Percentiles rank a stretch among this genome's conserved stretches.
Conservation (phyloP, 345 rosid species). For the Citrus medica region DNA sequence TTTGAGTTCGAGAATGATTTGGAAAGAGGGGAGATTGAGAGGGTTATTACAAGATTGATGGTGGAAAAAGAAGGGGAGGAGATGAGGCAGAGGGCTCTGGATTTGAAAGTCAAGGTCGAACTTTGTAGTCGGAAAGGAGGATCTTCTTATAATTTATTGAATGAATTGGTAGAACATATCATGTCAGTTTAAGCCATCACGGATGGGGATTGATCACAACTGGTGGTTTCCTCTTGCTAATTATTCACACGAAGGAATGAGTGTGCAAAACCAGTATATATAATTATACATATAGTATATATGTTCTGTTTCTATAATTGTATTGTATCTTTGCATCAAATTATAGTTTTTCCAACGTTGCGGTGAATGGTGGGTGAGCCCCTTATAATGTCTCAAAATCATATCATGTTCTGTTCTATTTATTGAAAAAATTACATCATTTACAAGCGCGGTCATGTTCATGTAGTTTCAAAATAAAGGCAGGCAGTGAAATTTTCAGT, state of each 20-base stretch:
- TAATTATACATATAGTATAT: no score
- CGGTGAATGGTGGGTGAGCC: no score
- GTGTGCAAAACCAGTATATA: no score
- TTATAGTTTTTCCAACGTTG: background rate
- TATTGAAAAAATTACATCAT: no score
- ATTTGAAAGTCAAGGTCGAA: conserved; percentile 14
- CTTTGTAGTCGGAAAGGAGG: conserved; percentile 3
- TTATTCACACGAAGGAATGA: no score
- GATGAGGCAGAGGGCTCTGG: conserved; percentile 5
- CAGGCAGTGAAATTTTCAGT: no score
- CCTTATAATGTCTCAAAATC: no score
- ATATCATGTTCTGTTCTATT: no score
- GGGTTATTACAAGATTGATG: conserved; percentile 18
- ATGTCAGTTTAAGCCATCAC: background rate
- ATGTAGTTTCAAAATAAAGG: no score
- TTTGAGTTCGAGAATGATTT: conserved; percentile 11
- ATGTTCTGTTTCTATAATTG: no score
- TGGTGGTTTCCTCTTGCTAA: no score
- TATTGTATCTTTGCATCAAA: background rate
- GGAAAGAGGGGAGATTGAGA: conserved; percentile 10
- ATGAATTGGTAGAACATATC: conserved; percentile 16
- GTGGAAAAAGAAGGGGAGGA: conserved; percentile 17
- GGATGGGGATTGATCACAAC: background rate
- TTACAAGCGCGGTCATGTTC: no score
- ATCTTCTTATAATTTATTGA: conserved; percentile 13